phyloP scores from a whole-genome alignment of 208 protist species.

The Wallacemonas sp. region DNA sequence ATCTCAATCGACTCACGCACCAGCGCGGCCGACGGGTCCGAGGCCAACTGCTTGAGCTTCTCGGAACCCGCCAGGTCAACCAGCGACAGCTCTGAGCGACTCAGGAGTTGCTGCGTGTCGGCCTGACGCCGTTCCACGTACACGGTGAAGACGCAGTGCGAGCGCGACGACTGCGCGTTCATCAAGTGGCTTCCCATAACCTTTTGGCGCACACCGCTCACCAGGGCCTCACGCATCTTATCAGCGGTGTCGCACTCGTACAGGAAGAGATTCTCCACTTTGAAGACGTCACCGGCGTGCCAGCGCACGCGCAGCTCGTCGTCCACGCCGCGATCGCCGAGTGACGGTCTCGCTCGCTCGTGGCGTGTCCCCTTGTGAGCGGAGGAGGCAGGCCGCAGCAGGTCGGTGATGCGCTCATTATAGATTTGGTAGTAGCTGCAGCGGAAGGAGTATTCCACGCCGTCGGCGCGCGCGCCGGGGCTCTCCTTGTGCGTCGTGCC shows the following conservation, averaged over 20 bases:
- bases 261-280: slow-evolving; percentile 87
- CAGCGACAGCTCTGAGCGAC: slow-evolving; percentile 75
- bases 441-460: slow-evolving; percentile 60
- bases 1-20: slow-evolving; percentile 92
- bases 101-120: slow-evolving; percentile 35
- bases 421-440: slow-evolving; percentile 93
- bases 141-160: slow-evolving; percentile 91
- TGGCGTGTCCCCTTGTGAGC: neutral
- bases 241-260: slow-evolving; percentile 66
- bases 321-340: slow-evolving; percentile 9
- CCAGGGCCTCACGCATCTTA: slow-evolving; percentile 79
- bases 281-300: slow-evolving; percentile 70
- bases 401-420: slow-evolving; percentile 88
- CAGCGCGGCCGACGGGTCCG: slow-evolving; percentile 50
- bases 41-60: slow-evolving; percentile 61
- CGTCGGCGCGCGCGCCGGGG: slow-evolving; percentile 2
- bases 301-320: slow-evolving; percentile 61
- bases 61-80: slow-evolving; percentile 94
- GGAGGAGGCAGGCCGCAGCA: slow-evolving; percentile 47
- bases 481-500: too few species aligned
- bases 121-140: slow-evolving; percentile 65
- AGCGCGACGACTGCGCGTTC: slow-evolving; percentile 91
- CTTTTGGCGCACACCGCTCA: slow-evolving; percentile 73
- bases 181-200: slow-evolving; percentile 81
- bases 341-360: neutral